Evolutionary conservation across 2,329 filamentous ascomycete genomes (phyloP).

Genomic region (Kalaharituber pfeilii): DNA sequence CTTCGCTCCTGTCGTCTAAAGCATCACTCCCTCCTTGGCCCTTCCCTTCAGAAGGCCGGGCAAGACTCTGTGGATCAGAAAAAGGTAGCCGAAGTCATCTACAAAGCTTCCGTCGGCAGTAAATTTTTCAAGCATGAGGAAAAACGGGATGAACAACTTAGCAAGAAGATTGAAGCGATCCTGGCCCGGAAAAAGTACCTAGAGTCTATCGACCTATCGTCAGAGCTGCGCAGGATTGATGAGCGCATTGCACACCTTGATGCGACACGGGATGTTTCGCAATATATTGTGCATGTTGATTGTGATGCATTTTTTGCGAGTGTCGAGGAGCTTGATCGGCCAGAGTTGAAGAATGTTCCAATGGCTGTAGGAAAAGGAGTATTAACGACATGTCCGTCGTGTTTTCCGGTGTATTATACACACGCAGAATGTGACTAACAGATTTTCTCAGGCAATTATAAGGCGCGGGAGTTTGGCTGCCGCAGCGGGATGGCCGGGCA

Average conservation of each 20-base stretch:
- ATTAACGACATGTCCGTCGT: slow-evolving; percentile 49
- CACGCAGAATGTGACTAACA: too few relatives aligned
- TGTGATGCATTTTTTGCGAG: slow-evolving; percentile 97
- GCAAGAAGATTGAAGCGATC: slow-evolving; percentile 69
- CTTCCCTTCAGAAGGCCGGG: slow-evolving; percentile 81
- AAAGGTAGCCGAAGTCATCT: slow-evolving; percentile 85
- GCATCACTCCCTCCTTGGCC: slow-evolving; percentile 78
- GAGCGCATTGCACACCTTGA: slow-evolving; percentile 49
- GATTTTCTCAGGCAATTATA: slow-evolving; percentile 55
- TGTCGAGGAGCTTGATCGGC: slow-evolving; percentile 68
- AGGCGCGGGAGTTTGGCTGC: slow-evolving; percentile 75
- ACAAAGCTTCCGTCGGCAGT: slow-evolving; percentile 87
- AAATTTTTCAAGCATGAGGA: slow-evolving; percentile 94
- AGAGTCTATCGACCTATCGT: slow-evolving; percentile 55
- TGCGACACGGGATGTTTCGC: slow-evolving; percentile 54
- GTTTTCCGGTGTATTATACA: too few relatives aligned
- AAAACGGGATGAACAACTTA: slow-evolving; percentile 57
- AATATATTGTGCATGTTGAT: slow-evolving; percentile 78
- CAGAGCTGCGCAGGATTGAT: slow-evolving; percentile 60
- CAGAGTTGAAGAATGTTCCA: slow-evolving; percentile 68
- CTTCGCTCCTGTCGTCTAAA: background rate
- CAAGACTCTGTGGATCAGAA: slow-evolving; percentile 80
- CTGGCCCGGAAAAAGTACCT: slow-evolving; percentile 56
- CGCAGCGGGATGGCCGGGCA: slow-evolving; percentile 92
- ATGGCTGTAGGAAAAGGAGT: slow-evolving; percentile 75